Conservation (phyloP, 164 flowering plant species). For the Berberis thunbergii region DNA sequence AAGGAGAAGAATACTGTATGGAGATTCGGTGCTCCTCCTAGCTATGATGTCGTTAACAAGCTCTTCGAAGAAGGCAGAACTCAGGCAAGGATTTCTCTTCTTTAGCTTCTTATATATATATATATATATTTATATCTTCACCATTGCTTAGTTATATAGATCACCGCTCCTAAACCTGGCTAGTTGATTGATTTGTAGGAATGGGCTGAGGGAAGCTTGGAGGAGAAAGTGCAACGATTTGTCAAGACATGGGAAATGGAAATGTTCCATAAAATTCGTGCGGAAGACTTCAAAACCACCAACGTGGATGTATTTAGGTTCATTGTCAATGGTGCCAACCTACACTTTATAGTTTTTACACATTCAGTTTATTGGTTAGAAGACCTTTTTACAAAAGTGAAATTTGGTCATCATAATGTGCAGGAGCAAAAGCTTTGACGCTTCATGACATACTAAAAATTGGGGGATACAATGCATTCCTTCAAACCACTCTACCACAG, state of each 20-base stretch:
- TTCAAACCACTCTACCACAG: constrained; percentile 52
- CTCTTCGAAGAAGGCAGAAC: constrained; percentile 78
- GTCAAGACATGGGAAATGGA: constrained; percentile 87
- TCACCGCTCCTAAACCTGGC: background rate
- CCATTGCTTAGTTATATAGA: background rate
- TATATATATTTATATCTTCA: background rate
- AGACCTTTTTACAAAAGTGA: background rate
- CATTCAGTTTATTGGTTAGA: background rate
- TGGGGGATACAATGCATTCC: constrained; percentile 53
- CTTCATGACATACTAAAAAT: constrained; percentile 22
- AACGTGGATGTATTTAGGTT: constrained; percentile 29
- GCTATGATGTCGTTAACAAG: constrained; percentile 44
- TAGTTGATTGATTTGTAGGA: constrained; percentile 24
- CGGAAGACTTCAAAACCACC: constrained; percentile 35
- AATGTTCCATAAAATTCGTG: constrained; percentile 42
- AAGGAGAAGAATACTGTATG: constrained; percentile 37
- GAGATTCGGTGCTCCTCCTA: constrained; percentile 76
- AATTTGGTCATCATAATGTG: background rate
- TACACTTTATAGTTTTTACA: background rate
- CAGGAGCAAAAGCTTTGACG: constrained; percentile 36
- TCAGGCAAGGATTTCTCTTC: background rate
- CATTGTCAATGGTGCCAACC: constrained; percentile 43
- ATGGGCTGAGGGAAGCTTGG: constrained; percentile 67
- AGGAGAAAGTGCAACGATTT: constrained; percentile 58
- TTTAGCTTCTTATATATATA: background rate